These are phyloP conservation scores for Eutrema yunnanense DNA, from an alignment of 345 rosid species.

Conservation along the genomic window DNA sequence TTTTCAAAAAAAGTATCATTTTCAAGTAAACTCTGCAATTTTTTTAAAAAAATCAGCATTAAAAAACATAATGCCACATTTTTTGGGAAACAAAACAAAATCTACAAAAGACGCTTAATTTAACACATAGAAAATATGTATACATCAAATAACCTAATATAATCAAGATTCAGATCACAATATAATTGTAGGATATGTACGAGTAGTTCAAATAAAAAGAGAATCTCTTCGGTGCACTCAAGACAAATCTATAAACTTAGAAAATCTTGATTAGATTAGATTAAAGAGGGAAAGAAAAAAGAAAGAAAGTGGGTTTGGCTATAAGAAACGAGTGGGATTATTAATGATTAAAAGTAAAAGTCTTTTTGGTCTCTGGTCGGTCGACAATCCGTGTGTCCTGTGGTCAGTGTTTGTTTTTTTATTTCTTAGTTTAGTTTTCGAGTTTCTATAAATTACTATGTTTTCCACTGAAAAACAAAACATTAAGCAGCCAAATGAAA, in stretches of 20 bases:
- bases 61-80: no score
- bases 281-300: background rate
- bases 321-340: conserved; percentile 42
- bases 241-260: conserved; percentile 25
- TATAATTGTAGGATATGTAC: background rate
- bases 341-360: conserved; percentile 62
- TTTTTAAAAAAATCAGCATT: no score
- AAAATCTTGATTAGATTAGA: conserved; percentile 23
- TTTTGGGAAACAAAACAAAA: background rate
- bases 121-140: no score
- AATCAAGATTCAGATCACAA: background rate
- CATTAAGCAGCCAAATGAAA: conserved; percentile 32
- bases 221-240: conserved; percentile 16
- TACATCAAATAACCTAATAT: background rate
- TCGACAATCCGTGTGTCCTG: conserved; percentile 91
- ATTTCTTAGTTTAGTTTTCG: conserved; percentile 22
- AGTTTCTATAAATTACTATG: background rate
- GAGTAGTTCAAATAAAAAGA: background rate
- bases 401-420: conserved; percentile 59
- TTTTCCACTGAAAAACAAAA: conserved; percentile 12
- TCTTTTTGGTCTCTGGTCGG: conserved; percentile 90
- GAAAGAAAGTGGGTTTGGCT: conserved; percentile 38
- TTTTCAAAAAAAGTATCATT: no score
- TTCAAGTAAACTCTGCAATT: no score
- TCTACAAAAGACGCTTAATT: no score